Base-by-base conservation (phyloP, 192 early-diverging fungal species). In the Allomyces macrogynus region DNA sequence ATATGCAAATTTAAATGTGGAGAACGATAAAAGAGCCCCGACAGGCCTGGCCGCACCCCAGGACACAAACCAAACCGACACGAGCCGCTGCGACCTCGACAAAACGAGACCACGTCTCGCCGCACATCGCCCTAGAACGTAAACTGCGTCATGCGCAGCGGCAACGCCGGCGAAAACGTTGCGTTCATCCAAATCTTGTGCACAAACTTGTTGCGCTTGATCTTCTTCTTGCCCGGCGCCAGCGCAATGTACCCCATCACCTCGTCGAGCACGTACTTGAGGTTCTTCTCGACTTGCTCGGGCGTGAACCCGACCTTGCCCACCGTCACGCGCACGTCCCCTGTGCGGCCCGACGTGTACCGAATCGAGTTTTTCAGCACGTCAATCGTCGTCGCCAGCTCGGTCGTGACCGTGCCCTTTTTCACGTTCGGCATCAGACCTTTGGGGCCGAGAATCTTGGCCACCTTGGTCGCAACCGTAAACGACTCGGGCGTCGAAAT, bases 351-450 rank as follows among this genome's bases (percentile, higher is more conserved):
- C 12, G 12, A 16, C 44, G 44, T 54, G 44, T 54, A 54, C 44
- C 44, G 44, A 18, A 54, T 54, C 44, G 44, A 54, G 44, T 54
- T 54, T 18, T 54, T 54, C 44, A 54, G 44, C 1, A 18, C 18
- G 8, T 54, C 44, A 18, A 54, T 54, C 12, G 44, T 54, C 8
- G 44, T 54, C 44, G 44, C 44, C 10, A 54, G 10, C 12, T 54
- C 44, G 44, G 1, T 70, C 74, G 69, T 27, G 1, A 42, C 27
- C 62, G 12, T 62, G 61, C 87, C 87, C 69, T 86, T 87, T 62
- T 87, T 88, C 24, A 81, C 75, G 4, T 86, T 93, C 24, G 94
- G 94, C 94, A 97, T 95, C 65, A 97, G 77, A n/a, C 91, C 90
- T 70, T 89, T 90, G 25, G 94, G 94, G 65, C 94, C 94, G 68